These are phyloP conservation scores for Saccharomyces hybrid DNA, from an alignment of 1,139 yeast species.

Conservation along the genomic window DNA sequence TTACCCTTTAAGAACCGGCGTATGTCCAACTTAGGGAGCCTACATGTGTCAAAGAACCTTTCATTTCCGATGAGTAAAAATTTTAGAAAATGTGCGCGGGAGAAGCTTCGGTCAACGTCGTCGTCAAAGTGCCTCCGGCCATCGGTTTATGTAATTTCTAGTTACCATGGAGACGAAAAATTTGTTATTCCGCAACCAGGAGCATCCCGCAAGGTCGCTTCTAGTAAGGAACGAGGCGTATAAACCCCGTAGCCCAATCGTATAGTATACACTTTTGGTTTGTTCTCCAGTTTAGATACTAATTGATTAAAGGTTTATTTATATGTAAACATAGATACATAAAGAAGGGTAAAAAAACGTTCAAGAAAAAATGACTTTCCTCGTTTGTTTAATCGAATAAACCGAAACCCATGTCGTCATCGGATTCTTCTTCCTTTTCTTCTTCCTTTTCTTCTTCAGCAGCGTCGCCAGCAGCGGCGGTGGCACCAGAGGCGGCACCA, in stretches of 20 bases:
- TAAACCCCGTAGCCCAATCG: neutral
- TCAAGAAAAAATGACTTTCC: neutral
- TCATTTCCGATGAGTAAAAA: neutral
- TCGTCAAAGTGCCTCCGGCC: neutral
- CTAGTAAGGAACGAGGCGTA: neutral
- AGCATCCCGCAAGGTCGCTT: neutral
- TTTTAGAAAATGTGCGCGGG: constrained; percentile 1
- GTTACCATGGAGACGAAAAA: neutral
- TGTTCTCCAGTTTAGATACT: neutral
- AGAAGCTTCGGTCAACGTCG: neutral
- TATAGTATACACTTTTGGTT: neutral
- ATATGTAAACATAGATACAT: neutral
- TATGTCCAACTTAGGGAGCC: neutral
- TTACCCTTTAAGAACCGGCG: neutral
- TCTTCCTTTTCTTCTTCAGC: constrained; percentile 52
- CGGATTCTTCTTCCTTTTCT: constrained; percentile 50
- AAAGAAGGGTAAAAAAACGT: neutral
- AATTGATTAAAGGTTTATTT: neutral
- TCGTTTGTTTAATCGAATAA: constrained; percentile 45
- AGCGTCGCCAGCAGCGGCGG: constrained; percentile 55
- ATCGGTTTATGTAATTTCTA: neutral
- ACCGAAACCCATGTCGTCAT: constrained; percentile 83
- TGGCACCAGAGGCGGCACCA: constrained; percentile 49
- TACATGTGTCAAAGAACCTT: constrained; percentile 1
- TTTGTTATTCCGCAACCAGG: neutral